phyloP scores from a whole-genome alignment of 2,329 filamentous ascomycete species.

The Lachnellula suecica region DNA sequence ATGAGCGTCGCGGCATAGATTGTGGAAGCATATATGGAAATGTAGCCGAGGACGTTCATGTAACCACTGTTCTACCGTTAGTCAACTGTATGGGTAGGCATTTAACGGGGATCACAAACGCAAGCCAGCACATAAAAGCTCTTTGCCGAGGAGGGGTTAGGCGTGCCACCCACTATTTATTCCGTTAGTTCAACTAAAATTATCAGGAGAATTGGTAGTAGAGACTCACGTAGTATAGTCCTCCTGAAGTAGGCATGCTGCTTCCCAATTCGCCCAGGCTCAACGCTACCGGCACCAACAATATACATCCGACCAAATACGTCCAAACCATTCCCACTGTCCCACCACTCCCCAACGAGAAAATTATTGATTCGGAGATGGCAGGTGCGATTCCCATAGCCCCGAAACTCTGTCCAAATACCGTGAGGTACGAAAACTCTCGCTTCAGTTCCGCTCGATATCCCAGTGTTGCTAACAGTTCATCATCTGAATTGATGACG shows the following conservation, averaged over 20 bases:
- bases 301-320: conserved; percentile 30
- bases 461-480: conserved; percentile 28
- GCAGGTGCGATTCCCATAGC: conserved; percentile 34
- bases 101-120: conserved; percentile 20
- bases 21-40: conserved; percentile 34
- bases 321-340: conserved; percentile 33
- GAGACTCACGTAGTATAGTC: conserved; percentile 33
- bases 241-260: conserved; percentile 33
- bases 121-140: conserved; percentile 35
- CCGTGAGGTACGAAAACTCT: conserved; percentile 33
- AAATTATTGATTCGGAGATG: conserved; percentile 32
- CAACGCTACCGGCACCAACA: conserved; percentile 31
- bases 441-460: conserved; percentile 33
- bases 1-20: conserved; percentile 34
- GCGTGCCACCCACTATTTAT: conserved; percentile 31
- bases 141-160: conserved; percentile 29
- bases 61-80: conserved; percentile 26
- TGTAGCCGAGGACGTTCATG: conserved; percentile 34
- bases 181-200: conserved; percentile 3
- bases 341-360: conserved; percentile 30
- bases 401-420: conserved; percentile 33
- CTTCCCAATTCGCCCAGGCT: conserved; percentile 32
- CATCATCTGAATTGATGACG: conserved; percentile 24
- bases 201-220: background rate
- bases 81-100: background rate